A percentile compares a stretch with the other conserved stretches of the same genome.
Evolutionary conservation across 1,284 basidiomycete species (phyloP).

Genomic region (Ganoderma lingzhi): DNA sequence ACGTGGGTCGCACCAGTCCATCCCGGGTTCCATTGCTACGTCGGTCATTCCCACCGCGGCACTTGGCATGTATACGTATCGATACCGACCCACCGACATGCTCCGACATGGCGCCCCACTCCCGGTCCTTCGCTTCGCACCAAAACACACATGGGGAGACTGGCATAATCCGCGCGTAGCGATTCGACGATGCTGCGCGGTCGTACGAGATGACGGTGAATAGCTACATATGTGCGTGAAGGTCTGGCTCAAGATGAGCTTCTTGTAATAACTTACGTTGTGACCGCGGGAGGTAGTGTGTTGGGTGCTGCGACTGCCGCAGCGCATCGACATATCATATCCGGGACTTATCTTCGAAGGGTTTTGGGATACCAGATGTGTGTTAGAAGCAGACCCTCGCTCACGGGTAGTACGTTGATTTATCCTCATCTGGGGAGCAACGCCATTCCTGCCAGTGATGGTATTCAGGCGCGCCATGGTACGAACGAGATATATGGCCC

Average conservation of each 20-base stretch:
- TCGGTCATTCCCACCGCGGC: conserved; percentile 11
- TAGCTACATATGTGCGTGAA: not conserved
- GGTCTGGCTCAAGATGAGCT: not conserved
- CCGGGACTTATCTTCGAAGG: not conserved
- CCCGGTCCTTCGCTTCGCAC: not conserved
- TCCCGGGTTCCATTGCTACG: not conserved
- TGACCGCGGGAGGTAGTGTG: not conserved
- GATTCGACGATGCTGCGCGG: not conserved
- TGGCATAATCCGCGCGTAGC: not conserved
- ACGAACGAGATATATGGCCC: too few relatives aligned
- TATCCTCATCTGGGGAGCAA: not conserved
- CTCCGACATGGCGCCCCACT: not conserved
- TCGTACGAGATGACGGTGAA: not conserved
- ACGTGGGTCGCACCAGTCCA: not conserved
- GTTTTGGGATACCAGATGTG: not conserved
- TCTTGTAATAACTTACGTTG: not conserved
- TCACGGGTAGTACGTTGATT: not conserved
- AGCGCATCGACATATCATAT: not conserved
- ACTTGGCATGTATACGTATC: conserved; percentile 13
- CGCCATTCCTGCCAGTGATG: too few relatives aligned
- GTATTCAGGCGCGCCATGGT: too few relatives aligned
- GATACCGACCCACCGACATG: not conserved
- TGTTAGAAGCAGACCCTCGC: not conserved
- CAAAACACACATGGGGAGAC: not conserved
- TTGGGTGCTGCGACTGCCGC: not conserved